Evolutionary conservation across 2,329 filamentous ascomycete genomes (phyloP).

Genomic region (Aspergillus fumigatus): DNA sequence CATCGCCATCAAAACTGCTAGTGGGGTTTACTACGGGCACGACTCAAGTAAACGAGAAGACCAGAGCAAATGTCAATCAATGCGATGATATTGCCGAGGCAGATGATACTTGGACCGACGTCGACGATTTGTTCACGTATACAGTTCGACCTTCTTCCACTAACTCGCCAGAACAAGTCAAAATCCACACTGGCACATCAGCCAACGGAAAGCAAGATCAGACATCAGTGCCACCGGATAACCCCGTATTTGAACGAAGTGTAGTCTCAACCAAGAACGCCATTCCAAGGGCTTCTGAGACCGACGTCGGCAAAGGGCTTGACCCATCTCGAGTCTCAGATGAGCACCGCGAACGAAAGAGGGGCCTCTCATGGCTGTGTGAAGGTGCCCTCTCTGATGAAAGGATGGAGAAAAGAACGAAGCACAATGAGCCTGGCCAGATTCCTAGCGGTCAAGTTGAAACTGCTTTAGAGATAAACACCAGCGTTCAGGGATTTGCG

Average conservation of each 20-base stretch:
- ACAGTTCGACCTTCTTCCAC: conserved; percentile 5
- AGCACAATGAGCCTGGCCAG: not conserved
- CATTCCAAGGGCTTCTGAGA: not conserved
- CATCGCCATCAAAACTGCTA: conserved; percentile 32
- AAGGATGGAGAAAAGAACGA: not conserved
- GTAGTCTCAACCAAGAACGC: not conserved
- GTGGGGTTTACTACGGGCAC: conserved; percentile 1
- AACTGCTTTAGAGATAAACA: conserved; percentile 5
- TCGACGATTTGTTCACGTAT: conserved; percentile 11
- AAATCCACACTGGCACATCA: conserved; percentile 20
- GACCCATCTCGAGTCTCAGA: not conserved
- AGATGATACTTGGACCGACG: conserved; percentile 22
- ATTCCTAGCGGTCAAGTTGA: not conserved
- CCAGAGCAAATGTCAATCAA: not conserved
- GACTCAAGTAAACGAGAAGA: not conserved
- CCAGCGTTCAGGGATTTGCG: not conserved
- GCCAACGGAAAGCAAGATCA: not conserved
- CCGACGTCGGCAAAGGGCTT: not conserved
- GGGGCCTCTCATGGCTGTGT: not conserved
- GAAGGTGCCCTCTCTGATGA: not conserved
- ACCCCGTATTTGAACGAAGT: not conserved
- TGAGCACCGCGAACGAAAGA: not conserved
- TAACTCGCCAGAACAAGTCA: conserved; percentile 18
- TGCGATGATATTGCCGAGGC: conserved; percentile 10
- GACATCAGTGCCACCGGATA: not conserved